These are phyloP conservation scores for Eutrema yunnanense DNA, from an alignment of 345 rosid genomes.

Conservation along the genomic window DNA sequence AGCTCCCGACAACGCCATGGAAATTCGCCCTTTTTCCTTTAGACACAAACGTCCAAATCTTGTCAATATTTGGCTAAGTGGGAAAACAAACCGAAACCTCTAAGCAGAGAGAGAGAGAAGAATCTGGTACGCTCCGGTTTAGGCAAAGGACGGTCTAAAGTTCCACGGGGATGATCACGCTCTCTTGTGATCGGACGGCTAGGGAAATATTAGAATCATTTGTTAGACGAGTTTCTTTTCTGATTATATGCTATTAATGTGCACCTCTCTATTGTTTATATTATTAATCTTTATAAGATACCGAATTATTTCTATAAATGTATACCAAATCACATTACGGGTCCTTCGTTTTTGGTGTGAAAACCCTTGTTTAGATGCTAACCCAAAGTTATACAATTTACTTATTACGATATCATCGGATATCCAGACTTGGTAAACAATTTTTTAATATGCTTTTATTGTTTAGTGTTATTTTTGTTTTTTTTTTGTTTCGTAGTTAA, in stretches of 20 bases:
- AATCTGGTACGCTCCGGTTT: constrained; percentile 29
- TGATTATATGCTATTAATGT: not conserved
- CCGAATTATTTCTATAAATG: constrained; percentile 4
- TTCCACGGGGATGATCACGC: constrained; percentile 4
- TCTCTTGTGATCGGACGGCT: constrained; percentile 21
- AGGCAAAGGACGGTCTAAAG: not conserved
- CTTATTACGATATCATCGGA: no score
- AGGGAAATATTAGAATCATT: constrained; percentile 15
- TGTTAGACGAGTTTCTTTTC: not conserved
- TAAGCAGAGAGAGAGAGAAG: constrained; percentile 14
- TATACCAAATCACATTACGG: constrained; percentile 1
- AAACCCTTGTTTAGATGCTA: constrained; percentile 1
- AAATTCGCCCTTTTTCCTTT: constrained; percentile 1
- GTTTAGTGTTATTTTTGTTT: no score
- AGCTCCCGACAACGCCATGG: constrained; percentile 17
- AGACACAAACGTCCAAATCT: constrained; percentile 18
- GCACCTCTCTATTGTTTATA: not conserved
- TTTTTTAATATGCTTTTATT: no score
- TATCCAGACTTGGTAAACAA: no score
- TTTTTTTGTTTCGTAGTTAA: no score
- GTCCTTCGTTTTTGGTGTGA: not conserved
- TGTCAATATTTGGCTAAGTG: constrained; percentile 13
- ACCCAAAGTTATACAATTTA: not conserved
- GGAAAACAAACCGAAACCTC: constrained; percentile 20
- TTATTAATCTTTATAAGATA: not conserved